Base-by-base conservation (phyloP, 768 basidiomycete genomes). In the Serendipita sp. region DNA sequence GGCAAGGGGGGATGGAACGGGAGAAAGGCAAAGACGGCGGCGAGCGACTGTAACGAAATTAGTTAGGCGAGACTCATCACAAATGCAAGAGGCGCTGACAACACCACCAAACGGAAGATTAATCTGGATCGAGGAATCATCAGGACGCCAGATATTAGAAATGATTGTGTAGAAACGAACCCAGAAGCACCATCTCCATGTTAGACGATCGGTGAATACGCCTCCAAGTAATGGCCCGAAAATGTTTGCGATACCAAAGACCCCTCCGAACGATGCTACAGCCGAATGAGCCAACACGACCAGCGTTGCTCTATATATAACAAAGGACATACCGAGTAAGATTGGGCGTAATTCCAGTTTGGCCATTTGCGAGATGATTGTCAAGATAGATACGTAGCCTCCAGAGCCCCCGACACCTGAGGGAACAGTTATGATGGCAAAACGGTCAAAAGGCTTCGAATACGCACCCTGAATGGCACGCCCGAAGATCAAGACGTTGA, bases 211-310 rank as follows among this genome's bases (percentile, higher is more conserved):
- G 0, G 72, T 68, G 51, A 74, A 71, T 2, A 71, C 71, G 42
- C 74, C 73, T 13, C 73, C 72, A 3, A 75, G 62, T 0, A 75
- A 65, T 20, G 74, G 73, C 11, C 73, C 74, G 28, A 73, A 62
- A 41, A 74, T 68, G 17, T 68, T 68, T 5, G 71, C 69, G 31
- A 74, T 65, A n/a, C 71, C 73, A 63, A 72, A 74, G 7, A 58
- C 30, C 3, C 22, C 62, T 24, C 61, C 62, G 33, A 65, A 62
- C n/a, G 62, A 44, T 31, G 60, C 61, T 24, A 61, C 50, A 45
- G 9, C n/a, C n/a, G 45, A 48, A 48, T 48, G n/a, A n/a, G n/a
- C n/a, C n/a, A n/a, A n/a, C n/a, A n/a, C n/a, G n/a, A 48, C n/a
- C n/a, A 20, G 45, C 45, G 38, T 38, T 38, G 14, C 38, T 38